These are phyloP conservation scores for Hypoxylon fragiforme DNA, from an alignment of 495 filamentous ascomycete genomes.

Conservation along the genomic window DNA sequence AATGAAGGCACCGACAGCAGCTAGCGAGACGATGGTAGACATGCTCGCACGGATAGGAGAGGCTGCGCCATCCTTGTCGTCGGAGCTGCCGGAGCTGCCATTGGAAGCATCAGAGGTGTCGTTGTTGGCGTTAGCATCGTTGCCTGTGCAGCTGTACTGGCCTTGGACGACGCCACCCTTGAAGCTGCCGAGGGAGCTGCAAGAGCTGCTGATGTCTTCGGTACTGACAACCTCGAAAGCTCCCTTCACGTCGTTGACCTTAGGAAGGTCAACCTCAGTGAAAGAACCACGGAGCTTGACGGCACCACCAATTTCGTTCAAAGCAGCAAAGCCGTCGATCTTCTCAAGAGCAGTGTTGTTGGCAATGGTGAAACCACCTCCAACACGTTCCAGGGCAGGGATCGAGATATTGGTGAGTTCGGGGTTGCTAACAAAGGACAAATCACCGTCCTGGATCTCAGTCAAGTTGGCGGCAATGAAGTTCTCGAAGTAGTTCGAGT, in stretches of 20 bases:
- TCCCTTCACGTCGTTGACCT: conserved; percentile 75
- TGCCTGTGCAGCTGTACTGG: conserved; percentile 58
- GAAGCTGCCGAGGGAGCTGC: conserved; percentile 51
- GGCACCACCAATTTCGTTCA: conserved; percentile 76
- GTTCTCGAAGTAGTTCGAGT: conserved; percentile 70
- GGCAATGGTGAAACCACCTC: conserved; percentile 78
- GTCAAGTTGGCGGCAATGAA: conserved; percentile 83
- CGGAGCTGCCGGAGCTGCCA: conserved; percentile 21
- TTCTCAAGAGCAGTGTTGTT: conserved; percentile 77
- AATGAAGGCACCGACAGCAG: conserved; percentile 44
- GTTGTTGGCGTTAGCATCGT: conserved; percentile 48
- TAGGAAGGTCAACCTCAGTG: conserved; percentile 68
- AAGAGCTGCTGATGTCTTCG: conserved; percentile 57
- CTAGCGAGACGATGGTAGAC: conserved; percentile 43
- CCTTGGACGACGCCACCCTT: conserved; percentile 61
- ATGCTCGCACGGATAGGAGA: conserved; percentile 40
- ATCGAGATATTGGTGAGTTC: conserved; percentile 77
- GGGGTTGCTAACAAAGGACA: conserved; percentile 80
- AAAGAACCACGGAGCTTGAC: conserved; percentile 89
- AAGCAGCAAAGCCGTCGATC: conserved; percentile 66
- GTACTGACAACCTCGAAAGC: conserved; percentile 84
- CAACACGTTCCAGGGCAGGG: conserved; percentile 65
- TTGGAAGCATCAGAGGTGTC: conserved; percentile 39
- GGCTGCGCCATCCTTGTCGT: conserved; percentile 38
- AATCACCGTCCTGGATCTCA: conserved; percentile 62